Base-by-base conservation (phyloP, 1,139 yeast species). In the Pneumocystis oryctolagi region DNA sequence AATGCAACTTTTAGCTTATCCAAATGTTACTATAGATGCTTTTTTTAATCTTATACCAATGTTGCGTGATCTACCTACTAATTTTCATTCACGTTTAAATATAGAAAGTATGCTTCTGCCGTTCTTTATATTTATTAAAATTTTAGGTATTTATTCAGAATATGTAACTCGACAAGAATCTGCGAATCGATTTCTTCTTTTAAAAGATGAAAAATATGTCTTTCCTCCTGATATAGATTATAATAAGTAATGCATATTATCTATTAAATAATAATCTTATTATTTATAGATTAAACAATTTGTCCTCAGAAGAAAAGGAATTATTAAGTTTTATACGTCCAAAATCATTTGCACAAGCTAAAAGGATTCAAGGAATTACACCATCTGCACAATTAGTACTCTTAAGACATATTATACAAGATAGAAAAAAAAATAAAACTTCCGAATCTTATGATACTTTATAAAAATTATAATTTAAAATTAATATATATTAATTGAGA, bases 281-380 rank as follows among this genome's bases (percentile, higher is more conserved):
- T 67, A 92, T 90, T 71, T 71, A 79, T 9, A 73, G 71, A 1
- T 69, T 84, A 60, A 71, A 69, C 37, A 78, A 81, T 0, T 69
- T 92, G 20, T 87, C 96, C 0, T 79, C 81, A 56, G 98, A 92
- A 71, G 94, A 84, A 30, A 82, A 88, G 63, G 78, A 78, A 42
- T 75, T 87, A 30, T 77, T 92, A 64, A 87, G 89, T 69, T 79
- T 80, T 5, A 82, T 89, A 16, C 86, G 88, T 67, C 98, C 98
- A 0, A 82, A 82, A 64, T 92, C 97, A 0, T 82, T 92, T 61
- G 97, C 97, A 0, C 97, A 92, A 72, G 97, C 97, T 0, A 80
- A 96, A 70, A 79, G 97, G 68, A 86, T 90, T 20, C 95, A 92
- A 70, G 97, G 98, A 0, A 84, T 92, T 0, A 92, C 97, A 0